phyloP scores from a whole-genome alignment of 2,329 filamentous ascomycete species.

The Podosphaera aphanis region DNA sequence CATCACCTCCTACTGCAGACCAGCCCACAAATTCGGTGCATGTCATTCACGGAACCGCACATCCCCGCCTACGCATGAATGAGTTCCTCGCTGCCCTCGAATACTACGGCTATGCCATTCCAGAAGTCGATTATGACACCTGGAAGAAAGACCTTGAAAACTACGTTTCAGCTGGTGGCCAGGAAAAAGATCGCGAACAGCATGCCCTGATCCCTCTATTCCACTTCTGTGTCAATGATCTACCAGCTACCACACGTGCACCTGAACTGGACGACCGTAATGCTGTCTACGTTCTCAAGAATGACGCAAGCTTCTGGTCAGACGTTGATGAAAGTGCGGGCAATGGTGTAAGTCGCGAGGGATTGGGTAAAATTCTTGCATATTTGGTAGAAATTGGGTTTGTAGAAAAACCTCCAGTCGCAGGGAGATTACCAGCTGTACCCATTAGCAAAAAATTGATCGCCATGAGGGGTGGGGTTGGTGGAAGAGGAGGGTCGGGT shows the following conservation, averaged over 20 bases:
- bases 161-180: slow-evolving; percentile 24
- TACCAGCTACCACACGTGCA: slow-evolving; percentile 43
- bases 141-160: slow-evolving; percentile 47
- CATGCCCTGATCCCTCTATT: slow-evolving; percentile 50
- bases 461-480: neutral
- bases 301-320: slow-evolving; percentile 23
- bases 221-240: slow-evolving; percentile 45
- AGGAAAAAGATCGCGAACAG: slow-evolving; percentile 24
- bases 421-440: slow-evolving; percentile 7
- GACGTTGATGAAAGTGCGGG: slow-evolving; percentile 12
- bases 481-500: neutral
- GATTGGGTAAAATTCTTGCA: slow-evolving; percentile 14
- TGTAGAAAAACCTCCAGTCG: slow-evolving; percentile 6
- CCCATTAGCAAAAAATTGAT: neutral
- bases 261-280: slow-evolving; percentile 49
- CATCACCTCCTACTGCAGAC: slow-evolving; percentile 21
- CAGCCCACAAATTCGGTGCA: slow-evolving; percentile 14
- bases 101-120: slow-evolving; percentile 48
- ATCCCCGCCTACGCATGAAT: slow-evolving; percentile 57
- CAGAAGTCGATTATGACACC: slow-evolving; percentile 39
- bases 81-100: slow-evolving; percentile 50
- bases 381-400: slow-evolving; percentile 15
- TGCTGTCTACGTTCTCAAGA: slow-evolving; percentile 36
- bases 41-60: slow-evolving; percentile 58
- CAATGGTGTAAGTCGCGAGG: slow-evolving; percentile 11